Conservation (phyloP, 768 basidiomycete genomes). For the Cyclocybe aegerita region DNA sequence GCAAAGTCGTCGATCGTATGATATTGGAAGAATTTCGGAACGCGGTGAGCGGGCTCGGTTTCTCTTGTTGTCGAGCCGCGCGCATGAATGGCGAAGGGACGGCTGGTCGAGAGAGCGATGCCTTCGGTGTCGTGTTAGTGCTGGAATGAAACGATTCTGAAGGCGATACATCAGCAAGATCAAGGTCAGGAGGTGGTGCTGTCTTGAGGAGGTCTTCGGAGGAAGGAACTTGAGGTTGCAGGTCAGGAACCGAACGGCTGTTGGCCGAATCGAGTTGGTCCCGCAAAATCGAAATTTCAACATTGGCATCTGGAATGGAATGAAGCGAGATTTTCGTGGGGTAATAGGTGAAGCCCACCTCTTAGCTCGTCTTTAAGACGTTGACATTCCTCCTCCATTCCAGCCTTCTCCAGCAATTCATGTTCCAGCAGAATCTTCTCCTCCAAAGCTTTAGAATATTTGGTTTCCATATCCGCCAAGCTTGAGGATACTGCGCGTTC, state of each 20-base stretch:
- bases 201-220: constrained; percentile 23
- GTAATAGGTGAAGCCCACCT: constrained; percentile 49
- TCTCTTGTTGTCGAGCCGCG: constrained; percentile 46
- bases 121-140: constrained; percentile 37
- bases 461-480: constrained; percentile 81
- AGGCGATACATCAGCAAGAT: constrained; percentile 25
- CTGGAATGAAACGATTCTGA: constrained; percentile 21
- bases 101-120: constrained; percentile 31
- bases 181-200: constrained; percentile 23
- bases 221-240: constrained; percentile 13
- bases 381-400: constrained; percentile 87
- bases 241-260: constrained; percentile 12
- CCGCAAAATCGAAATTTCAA: constrained; percentile 80
- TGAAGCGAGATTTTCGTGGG: constrained; percentile 9
- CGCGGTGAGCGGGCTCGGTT: constrained; percentile 44
- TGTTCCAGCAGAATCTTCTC: constrained; percentile 98
- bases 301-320: constrained; percentile 66
- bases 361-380: constrained; percentile 89
- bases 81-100: constrained; percentile 50
- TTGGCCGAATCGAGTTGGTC: constrained; percentile 59
- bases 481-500: constrained; percentile 86
- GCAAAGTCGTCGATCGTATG: constrained; percentile 57
- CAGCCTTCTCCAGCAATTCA: constrained; percentile 88
- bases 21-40: constrained; percentile 40
- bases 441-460: constrained; percentile 88